Conservation (phyloP, 2,329 filamentous ascomycete genomes). For the Lecanicillium sp. region DNA sequence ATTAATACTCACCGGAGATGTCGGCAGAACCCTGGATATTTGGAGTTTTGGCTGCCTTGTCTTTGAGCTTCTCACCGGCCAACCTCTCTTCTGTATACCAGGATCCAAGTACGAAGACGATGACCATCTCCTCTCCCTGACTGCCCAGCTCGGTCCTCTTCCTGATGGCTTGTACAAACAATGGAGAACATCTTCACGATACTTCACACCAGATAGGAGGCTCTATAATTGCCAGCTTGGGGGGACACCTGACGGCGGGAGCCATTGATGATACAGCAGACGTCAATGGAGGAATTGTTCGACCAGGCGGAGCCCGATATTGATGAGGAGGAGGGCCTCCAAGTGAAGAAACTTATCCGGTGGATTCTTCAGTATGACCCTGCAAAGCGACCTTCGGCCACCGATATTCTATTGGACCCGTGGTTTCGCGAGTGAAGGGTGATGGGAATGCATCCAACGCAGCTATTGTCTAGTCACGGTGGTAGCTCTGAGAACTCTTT, state of each 20-base stretch:
- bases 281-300: conserved; percentile 19
- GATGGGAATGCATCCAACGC: too few relatives aligned
- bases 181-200: conserved; percentile 18
- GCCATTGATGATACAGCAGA: conserved; percentile 16
- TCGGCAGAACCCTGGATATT: conserved; percentile 17
- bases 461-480: too few relatives aligned
- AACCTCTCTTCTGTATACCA: conserved; percentile 18
- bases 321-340: conserved; percentile 15
- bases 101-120: conserved; percentile 13
- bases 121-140: conserved; percentile 15
- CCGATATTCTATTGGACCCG: conserved; percentile 20
- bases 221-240: conserved; percentile 19
- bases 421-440: conserved; percentile 22
- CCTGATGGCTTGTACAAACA: conserved; percentile 12
- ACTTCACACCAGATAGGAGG: conserved; percentile 18
- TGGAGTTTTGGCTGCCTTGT: conserved; percentile 25
- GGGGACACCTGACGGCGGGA: conserved; percentile 13
- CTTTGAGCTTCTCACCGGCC: conserved; percentile 21
- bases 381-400: conserved; percentile 17
- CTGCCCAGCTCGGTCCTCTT: conserved; percentile 13
- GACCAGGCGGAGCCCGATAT: conserved; percentile 15
- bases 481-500: too few relatives aligned
- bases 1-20: conserved; percentile 15
- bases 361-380: conserved; percentile 24
- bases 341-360: conserved; percentile 19